phyloP scores from a whole-genome alignment of 352 stramenopile genomes.

The Pythium dissimile region DNA sequence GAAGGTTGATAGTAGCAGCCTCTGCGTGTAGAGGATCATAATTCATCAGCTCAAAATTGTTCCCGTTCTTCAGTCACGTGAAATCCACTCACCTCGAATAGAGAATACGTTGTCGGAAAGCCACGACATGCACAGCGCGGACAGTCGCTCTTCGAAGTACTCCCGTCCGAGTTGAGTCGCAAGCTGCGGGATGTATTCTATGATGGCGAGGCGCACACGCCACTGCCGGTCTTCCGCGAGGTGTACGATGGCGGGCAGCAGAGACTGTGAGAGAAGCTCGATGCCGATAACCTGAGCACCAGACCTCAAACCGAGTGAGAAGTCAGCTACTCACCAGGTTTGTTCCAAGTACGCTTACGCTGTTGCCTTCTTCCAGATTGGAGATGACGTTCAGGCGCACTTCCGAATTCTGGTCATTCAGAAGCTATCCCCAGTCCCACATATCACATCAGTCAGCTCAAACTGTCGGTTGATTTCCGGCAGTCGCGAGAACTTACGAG shows the following conservation, averaged over 20 bases:
- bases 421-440: conserved; percentile 48
- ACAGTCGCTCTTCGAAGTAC: conserved; percentile 96
- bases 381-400: conserved; percentile 99
- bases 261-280: conserved; percentile 94
- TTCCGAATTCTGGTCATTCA: conserved; percentile 97
- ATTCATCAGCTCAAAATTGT: too few relatives aligned
- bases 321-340: neutral
- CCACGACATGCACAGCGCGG: conserved; percentile 95
- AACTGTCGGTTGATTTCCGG: too few relatives aligned
- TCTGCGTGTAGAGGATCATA: too few relatives aligned
- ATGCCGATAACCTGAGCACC: conserved; percentile 92
- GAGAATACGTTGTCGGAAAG: conserved; percentile 96
- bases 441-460: neutral
- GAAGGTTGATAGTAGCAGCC: conserved; percentile 96
- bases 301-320: neutral
- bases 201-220: conserved; percentile 97
- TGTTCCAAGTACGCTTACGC: conserved; percentile 40
- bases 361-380: conserved; percentile 95
- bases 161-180: conserved; percentile 93
- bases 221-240: conserved; percentile 98
- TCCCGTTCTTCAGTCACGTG: too few relatives aligned
- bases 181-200: conserved; percentile 97
- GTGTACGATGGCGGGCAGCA: conserved; percentile 97
- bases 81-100: conserved; percentile 83
- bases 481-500: conserved; percentile 46